Percentiles rank a stretch among this genome's conserved stretches.
Evolutionary conservation across 495 filamentous ascomycete species (phyloP).

Genomic region (Saxispiralis lemnorum): DNA sequence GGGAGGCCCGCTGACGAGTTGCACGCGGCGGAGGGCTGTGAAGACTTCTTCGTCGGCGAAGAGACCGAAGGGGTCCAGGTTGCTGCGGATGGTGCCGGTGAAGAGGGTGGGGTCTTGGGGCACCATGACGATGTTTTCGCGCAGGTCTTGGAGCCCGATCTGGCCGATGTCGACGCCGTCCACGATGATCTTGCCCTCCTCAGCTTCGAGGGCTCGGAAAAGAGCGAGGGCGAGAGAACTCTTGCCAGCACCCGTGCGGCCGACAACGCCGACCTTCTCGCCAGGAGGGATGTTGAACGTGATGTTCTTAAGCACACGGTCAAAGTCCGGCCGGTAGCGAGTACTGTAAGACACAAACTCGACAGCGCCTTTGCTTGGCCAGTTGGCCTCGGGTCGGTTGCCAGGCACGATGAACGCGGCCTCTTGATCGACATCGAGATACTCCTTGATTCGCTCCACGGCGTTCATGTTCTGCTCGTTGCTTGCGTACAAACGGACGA

Average conservation of each 20-base stretch:
- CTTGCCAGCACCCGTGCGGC: conserved; percentile 91
- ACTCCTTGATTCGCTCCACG: conserved; percentile 95
- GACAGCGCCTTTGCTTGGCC: conserved; percentile 74
- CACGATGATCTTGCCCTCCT: conserved; percentile 74
- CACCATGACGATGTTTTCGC: conserved; percentile 90
- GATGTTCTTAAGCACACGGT: conserved; percentile 65
- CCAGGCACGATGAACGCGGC: conserved; percentile 61
- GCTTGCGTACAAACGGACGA: conserved; percentile 82
- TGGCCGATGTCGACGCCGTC: conserved; percentile 74
- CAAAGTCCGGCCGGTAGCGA: conserved; percentile 72
- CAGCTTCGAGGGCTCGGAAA: conserved; percentile 93
- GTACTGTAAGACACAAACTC: conserved; percentile 79
- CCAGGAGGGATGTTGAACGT: conserved; percentile 70
- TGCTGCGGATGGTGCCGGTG: conserved; percentile 83
- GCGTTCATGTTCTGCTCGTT: conserved; percentile 99
- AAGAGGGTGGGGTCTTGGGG: conserved; percentile 97
- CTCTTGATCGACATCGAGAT: conserved; percentile 91
- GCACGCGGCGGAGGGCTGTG: conserved; percentile 71
- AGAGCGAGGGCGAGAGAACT: conserved; percentile 87
- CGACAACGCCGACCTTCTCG: conserved; percentile 94
- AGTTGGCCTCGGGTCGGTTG: conserved; percentile 54
- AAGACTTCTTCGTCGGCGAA: conserved; percentile 91
- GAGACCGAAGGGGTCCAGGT: conserved; percentile 82
- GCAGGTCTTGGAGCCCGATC: conserved; percentile 80
- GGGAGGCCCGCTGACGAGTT: conserved; percentile 54